A percentile compares a stretch with the other conserved stretches of the same genome.
phyloP scores from a whole-genome alignment of 352 stramenopile genomes.

The Pythium angustatum region DNA sequence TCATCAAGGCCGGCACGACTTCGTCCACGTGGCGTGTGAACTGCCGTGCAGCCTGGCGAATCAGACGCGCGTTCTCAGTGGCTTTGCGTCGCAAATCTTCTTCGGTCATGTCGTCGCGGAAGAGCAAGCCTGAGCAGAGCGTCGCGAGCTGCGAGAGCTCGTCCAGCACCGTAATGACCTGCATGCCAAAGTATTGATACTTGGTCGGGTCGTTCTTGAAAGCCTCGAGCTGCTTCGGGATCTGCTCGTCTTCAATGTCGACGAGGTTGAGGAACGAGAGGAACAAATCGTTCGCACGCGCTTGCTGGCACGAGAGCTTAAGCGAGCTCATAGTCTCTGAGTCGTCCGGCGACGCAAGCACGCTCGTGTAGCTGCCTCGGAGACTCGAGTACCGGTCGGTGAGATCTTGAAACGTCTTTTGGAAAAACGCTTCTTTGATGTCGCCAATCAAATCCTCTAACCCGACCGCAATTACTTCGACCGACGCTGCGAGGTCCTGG shows the following conservation, averaged over 20 bases:
- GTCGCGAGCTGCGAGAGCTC: slow-evolving; percentile 18
- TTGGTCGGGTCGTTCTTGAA: slow-evolving; percentile 13
- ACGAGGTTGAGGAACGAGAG: slow-evolving; percentile 22
- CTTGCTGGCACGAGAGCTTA: slow-evolving; percentile 15
- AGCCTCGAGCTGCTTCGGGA: slow-evolving; percentile 17
- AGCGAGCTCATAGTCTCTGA: slow-evolving; percentile 12
- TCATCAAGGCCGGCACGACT: slow-evolving; percentile 19
- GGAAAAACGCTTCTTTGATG: slow-evolving; percentile 19
- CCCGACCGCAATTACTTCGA: slow-evolving; percentile 8
- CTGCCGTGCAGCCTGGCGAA: slow-evolving; percentile 11
- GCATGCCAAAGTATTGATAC: slow-evolving; percentile 16
- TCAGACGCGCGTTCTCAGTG: slow-evolving; percentile 10
- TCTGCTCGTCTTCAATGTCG: slow-evolving; percentile 23
- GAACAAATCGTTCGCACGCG: slow-evolving; percentile 14
- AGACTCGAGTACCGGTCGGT: slow-evolving; percentile 13
- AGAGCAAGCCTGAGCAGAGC: slow-evolving; percentile 17
- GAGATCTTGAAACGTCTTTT: slow-evolving; percentile 6
- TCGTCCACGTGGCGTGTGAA: slow-evolving; percentile 19
- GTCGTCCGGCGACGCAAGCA: neutral
- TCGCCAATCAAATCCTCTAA: slow-evolving; percentile 7
- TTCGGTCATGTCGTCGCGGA: slow-evolving; percentile 17
- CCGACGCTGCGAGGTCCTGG: slow-evolving; percentile 5
- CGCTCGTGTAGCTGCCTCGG: slow-evolving; percentile 1
- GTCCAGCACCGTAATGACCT: slow-evolving; percentile 12
- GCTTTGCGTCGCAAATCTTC: slow-evolving; percentile 12